Evolutionary conservation across 1,284 basidiomycete species (phyloP), one percentile per base, ranked within the genome.

Genomic region (Rugosomyces carneus): DNA sequence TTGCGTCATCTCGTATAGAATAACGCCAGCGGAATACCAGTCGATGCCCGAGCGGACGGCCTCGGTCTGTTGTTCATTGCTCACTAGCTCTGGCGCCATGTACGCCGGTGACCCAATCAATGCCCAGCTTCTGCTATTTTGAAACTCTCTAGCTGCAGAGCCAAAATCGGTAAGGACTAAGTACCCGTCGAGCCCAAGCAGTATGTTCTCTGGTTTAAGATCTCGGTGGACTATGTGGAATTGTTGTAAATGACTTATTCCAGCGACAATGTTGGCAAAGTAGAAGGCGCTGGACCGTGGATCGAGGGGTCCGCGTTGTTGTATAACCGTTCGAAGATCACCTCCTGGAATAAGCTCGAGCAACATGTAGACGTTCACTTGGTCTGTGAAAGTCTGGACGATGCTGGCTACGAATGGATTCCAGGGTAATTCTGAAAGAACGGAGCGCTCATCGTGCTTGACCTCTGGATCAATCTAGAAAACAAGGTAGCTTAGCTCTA

Each of bases 161-260:
- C 86, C 86, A 61, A 91, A 87, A 60, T 91, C 88, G 7, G 78
- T 79, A 19, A 91, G 71, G 62, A 79, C 77, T 57, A 89, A 61
- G 57, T 81, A 81, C 15, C 79, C 78, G 50, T 79, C 72, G 1
- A 63, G 57, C 39, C 72, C 75, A 42, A 93, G 69, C 26, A 93
- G 71, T 47, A 93, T 82, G 55, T 93, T 93, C 56, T 83, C 84
- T 7, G 88, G 87, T 61, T 93, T 92, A 56, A 93, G 73, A 60
- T 93, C 88, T n/a, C 87, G 75, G 62, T 93, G 91, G 3, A 87
- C 78, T 53, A 92, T 78, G 47, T 52, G 52, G 18, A 56, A 40
- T 1, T 45, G 39, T 42, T 64, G 57, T 13, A 94, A 65, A 61
- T 87, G 88, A 44, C 81, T 77, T 45, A 92, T 68, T 0, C 77